Conservation (phyloP, 164 flowering plant genomes). For the Umbellularia californica region DNA sequence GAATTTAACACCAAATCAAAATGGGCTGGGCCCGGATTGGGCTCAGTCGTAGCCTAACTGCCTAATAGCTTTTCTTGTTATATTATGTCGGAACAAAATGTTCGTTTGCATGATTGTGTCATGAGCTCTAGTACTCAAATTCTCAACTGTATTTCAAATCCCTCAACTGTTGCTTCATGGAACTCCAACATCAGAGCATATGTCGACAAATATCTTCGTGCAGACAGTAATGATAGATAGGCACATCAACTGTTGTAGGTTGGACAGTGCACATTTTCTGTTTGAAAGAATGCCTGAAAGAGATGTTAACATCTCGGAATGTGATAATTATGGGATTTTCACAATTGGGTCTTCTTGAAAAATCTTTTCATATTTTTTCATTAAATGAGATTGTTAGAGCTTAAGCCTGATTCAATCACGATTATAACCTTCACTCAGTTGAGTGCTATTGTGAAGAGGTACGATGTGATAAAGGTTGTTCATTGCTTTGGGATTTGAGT, state of each 20-base stretch:
- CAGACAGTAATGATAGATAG: too few relatives aligned
- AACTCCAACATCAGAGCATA: conserved; percentile 42
- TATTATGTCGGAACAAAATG: too few relatives aligned
- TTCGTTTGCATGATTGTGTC: not conserved
- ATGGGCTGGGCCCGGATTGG: too few relatives aligned
- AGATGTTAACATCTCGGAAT: conserved; percentile 58
- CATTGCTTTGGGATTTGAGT: conserved; percentile 39
- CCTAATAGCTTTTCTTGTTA: too few relatives aligned
- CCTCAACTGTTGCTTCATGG: conserved; percentile 27
- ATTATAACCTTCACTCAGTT: conserved; percentile 39
- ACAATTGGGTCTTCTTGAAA: conserved; percentile 27
- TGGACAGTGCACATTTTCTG: conserved; percentile 28
- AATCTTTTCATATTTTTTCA: conserved; percentile 24
- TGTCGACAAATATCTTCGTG: conserved; percentile 27
- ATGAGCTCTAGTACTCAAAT: conserved; percentile 7
- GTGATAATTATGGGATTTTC: conserved; percentile 45
- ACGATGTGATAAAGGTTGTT: conserved; percentile 24
- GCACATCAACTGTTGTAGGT: conserved; percentile 20
- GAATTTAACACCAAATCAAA: too few relatives aligned
- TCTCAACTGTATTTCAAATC: conserved; percentile 25
- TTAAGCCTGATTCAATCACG: conserved; percentile 44
- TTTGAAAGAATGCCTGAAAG: conserved; percentile 51
- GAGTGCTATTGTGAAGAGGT: conserved; percentile 16
- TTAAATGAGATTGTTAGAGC: conserved; percentile 35
- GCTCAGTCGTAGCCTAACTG: too few relatives aligned